Evolutionary conservation across 148 eudicot genomes (phyloP).

Genomic region (Gaultheria prostrata): DNA sequence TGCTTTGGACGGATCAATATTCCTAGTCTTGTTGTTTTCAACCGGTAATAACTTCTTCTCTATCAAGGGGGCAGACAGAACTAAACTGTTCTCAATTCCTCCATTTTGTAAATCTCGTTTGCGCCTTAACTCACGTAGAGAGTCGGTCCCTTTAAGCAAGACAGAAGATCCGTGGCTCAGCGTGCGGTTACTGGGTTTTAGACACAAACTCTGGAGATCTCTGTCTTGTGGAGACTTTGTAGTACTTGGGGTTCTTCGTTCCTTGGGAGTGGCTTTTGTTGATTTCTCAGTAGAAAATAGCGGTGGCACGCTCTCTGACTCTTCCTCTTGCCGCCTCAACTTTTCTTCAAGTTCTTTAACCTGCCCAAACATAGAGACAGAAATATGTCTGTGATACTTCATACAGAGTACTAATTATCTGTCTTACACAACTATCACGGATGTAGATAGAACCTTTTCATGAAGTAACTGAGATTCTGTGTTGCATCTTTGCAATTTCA

Average conservation of each 20-base stretch:
- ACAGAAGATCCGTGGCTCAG: conserved; percentile 49
- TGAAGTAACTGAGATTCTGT: conserved; percentile 29
- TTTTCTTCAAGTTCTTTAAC: conserved; percentile 54
- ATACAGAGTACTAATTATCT: not conserved
- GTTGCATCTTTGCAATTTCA: conserved; percentile 19
- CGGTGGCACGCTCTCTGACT: conserved; percentile 18
- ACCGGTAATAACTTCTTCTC: conserved; percentile 17
- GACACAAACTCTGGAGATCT: conserved; percentile 35
- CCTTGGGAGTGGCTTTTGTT: conserved; percentile 51
- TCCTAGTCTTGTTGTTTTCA: conserved; percentile 39
- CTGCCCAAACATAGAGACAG: conserved; percentile 26
- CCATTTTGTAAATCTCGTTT: conserved; percentile 30
- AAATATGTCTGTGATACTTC: not conserved
- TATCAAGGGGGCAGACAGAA: conserved; percentile 26
- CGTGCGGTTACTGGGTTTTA: conserved; percentile 52
- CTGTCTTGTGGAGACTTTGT: not conserved
- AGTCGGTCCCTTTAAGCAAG: conserved; percentile 43
- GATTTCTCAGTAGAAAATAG: conserved; percentile 27
- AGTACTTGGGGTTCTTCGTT: conserved; percentile 10
- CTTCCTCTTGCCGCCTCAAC: conserved; percentile 47
- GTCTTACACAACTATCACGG: not conserved
- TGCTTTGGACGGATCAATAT: conserved; percentile 66
- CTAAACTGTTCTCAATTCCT: conserved; percentile 23
- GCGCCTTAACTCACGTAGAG: conserved; percentile 42
- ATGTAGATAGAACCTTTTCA: conserved; percentile 36